Percentiles rank a stretch among this genome's conserved stretches.
phyloP scores from a whole-genome alignment of 1,139 yeast genomes.

The Pichia sp. region DNA sequence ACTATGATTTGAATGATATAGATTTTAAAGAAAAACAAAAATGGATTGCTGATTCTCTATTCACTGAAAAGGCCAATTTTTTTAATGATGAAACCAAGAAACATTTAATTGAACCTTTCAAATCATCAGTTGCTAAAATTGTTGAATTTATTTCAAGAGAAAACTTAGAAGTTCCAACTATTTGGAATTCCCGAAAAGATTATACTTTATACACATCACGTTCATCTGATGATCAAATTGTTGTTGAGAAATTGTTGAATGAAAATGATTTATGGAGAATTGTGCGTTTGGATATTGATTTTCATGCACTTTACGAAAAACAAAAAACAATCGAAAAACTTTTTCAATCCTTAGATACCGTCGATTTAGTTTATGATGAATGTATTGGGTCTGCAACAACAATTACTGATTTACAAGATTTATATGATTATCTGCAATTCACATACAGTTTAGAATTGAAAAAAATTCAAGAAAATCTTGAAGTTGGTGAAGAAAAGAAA shows the following conservation, averaged over 20 bases:
- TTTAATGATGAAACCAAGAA: constrained; percentile 35
- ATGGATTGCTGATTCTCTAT: constrained; percentile 66
- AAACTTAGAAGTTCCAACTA: constrained; percentile 88
- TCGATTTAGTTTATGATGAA: constrained; percentile 58
- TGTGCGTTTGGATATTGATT: constrained; percentile 79
- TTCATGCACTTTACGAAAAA: constrained; percentile 79
- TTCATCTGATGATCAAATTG: constrained; percentile 42
- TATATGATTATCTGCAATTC: constrained; percentile 79
- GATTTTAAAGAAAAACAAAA: constrained; percentile 68
- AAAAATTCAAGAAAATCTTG: constrained; percentile 23
- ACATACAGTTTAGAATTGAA: constrained; percentile 69
- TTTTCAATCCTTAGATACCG: constrained; percentile 46
- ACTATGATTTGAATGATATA: constrained; percentile 60
- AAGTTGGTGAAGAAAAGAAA: constrained; percentile 15
- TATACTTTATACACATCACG: constrained; percentile 52
- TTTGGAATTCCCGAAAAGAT: constrained; percentile 93
- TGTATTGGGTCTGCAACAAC: constrained; percentile 50
- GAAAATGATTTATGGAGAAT: constrained; percentile 95
- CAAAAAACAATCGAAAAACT: constrained; percentile 56
- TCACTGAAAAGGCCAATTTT: constrained; percentile 42
- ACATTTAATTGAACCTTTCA: constrained; percentile 47
- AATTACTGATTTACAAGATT: constrained; percentile 80
- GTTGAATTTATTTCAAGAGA: constrained; percentile 76
- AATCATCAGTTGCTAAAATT: constrained; percentile 63
- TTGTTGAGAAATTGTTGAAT: constrained; percentile 48